Conservation (phyloP, 2,329 filamentous ascomycete genomes). For the Epichloe coenophiala region DNA sequence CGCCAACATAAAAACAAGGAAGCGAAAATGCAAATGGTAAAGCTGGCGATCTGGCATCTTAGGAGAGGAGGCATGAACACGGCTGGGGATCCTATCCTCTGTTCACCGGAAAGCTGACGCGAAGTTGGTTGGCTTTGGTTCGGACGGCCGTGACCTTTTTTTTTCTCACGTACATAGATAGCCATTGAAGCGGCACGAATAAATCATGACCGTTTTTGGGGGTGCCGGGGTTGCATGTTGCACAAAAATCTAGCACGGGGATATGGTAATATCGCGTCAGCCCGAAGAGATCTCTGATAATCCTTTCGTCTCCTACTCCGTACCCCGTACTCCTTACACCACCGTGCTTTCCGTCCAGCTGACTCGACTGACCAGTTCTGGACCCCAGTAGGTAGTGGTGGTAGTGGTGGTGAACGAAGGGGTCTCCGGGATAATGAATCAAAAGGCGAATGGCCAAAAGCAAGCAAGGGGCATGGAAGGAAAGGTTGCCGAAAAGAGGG, state of each 20-base stretch:
- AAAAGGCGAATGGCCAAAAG: neutral
- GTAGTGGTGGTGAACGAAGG: neutral
- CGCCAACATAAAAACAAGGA: conserved; percentile 7
- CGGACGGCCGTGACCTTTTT: neutral
- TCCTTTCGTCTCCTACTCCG: no score
- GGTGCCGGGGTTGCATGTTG: neutral
- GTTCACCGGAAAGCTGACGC: neutral
- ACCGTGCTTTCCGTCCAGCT: neutral
- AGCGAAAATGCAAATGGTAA: conserved; percentile 1
- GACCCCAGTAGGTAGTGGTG: neutral
- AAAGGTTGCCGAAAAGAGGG: neutral
- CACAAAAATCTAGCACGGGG: neutral
- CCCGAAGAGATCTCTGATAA: neutral
- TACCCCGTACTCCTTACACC: neutral
- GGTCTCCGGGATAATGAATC: neutral
- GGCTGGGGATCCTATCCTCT: neutral
- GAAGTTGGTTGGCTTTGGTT: conserved; percentile 1
- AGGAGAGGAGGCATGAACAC: conserved; percentile 1
- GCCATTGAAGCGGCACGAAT: neutral
- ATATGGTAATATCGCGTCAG: neutral
- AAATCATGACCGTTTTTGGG: neutral
- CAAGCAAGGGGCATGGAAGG: neutral
- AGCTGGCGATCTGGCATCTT: conserved; percentile 5
- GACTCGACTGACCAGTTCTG: neutral
- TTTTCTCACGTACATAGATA: neutral